These are phyloP conservation scores for Tricholoma saponaceum DNA, from an alignment of 768 basidiomycete species.

Conservation along the genomic window DNA sequence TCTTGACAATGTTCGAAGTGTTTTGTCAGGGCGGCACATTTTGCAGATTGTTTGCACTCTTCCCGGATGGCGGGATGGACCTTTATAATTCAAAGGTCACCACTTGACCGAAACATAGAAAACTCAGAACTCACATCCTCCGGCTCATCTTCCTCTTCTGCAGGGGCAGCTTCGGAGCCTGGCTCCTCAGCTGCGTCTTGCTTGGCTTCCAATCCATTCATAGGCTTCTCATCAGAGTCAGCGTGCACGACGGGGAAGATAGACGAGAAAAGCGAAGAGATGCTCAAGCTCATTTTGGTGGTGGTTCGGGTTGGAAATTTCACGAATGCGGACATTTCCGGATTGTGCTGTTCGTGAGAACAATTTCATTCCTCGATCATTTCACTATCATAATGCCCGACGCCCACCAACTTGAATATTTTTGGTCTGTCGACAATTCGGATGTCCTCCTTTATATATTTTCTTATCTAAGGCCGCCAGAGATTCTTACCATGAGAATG, in stretches of 20 bases:
- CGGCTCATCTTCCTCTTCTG: slow-evolving; percentile 54
- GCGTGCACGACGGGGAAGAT: slow-evolving; percentile 41
- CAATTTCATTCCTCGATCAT: background rate
- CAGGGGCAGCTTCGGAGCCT: slow-evolving; percentile 15
- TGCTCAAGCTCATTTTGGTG: slow-evolving; percentile 33
- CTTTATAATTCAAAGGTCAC: slow-evolving; percentile 30
- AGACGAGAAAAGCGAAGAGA: slow-evolving; percentile 43
- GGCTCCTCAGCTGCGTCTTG: slow-evolving; percentile 31
- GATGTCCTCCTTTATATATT: slow-evolving; percentile 29
- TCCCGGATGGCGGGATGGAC: slow-evolving; percentile 67
- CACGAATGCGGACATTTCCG: slow-evolving; percentile 7
- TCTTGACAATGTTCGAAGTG: slow-evolving; percentile 92
- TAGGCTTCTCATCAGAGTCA: slow-evolving; percentile 39
- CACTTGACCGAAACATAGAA: background rate
- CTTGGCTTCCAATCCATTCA: slow-evolving; percentile 58
- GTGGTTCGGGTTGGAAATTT: slow-evolving; percentile 6
- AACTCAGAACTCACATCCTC: slow-evolving; percentile 67
- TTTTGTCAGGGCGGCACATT: slow-evolving; percentile 65
- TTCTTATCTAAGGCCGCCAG: slow-evolving; percentile 30
- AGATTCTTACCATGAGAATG: slow-evolving; percentile 39
- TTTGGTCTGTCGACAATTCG: slow-evolving; percentile 16
- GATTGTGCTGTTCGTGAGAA: background rate
- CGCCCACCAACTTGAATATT: background rate
- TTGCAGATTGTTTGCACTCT: slow-evolving; percentile 62
- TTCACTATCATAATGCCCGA: background rate